Base-by-base conservation (phyloP, 306 rosid species). In the Quercus wislizeni region DNA sequence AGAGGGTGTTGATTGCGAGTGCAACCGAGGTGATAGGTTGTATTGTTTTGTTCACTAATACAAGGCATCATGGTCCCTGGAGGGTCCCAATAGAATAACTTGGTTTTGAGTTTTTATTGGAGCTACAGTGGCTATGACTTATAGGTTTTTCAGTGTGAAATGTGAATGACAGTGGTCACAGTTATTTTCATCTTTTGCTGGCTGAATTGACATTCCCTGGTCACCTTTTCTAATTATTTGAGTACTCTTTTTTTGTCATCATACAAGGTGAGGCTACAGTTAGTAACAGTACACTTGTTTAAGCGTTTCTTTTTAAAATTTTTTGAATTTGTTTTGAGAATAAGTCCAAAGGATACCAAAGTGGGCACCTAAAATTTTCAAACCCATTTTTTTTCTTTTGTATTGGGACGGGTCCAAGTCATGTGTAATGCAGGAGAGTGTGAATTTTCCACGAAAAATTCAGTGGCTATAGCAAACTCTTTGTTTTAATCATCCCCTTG, bases 171-270 rank as follows among this genome's bases (percentile, higher is more conserved):
- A 76, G 27, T 72, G 81, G 86, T 69, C 81, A 71, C 82, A 83
- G 84, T 83, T 86, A 13, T 82, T 85, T 80, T 78, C 74, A 83
- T 83, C 81, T 83, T 83, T 86, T 79, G 86, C 88, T 81, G 87
- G 80, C 31, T 81, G 92, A 88, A 84, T 65, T 84, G 92, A 86
- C 90, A 67, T 79, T 81, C 83, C 89, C 64, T 58, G 62, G 78
- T 80, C 46, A 69, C 76, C 86, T 82, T 83, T 83, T 81, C 71
- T 81, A 81, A 85, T 88, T 35, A 83, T 85, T 88, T 83, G 75
- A 84, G 86, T 85, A 83, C 85, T 76, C 83, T 51, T 79, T 81
- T 79, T 82, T 81, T 88, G 86, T 83, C 87, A 78, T 80, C 80
- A 79, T 79, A 9, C 75, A 78, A 70, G 77, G 74, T 61, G 76